Conservation (phyloP, 345 rosid genomes). For the Viola odorata region DNA sequence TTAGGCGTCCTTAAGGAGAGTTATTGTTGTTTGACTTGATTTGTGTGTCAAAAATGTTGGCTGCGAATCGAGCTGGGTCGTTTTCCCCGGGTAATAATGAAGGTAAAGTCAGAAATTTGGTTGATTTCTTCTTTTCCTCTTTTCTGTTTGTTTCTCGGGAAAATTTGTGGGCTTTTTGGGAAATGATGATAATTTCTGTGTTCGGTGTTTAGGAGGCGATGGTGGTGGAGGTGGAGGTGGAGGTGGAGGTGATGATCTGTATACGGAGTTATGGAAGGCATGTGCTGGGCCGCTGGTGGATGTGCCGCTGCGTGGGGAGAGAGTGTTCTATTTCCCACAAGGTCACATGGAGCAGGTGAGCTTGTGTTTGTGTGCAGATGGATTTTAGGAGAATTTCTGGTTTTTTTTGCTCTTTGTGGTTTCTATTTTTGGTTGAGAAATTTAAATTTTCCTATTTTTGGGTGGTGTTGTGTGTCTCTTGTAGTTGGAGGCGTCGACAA, state of each 20-base stretch:
- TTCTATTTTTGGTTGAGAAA: constrained; percentile 7
- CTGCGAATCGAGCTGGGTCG: constrained; percentile 48
- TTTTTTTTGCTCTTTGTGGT: constrained; percentile 11
- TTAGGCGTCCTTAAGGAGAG: neutral
- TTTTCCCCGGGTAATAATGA: constrained; percentile 28
- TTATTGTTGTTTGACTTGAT: constrained; percentile 12
- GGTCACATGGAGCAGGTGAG: constrained; percentile 95
- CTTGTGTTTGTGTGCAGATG: constrained; percentile 1
- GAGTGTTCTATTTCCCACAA: constrained; percentile 85
- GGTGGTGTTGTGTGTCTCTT: constrained; percentile 1
- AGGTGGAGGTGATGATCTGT: constrained; percentile 43
- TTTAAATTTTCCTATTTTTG: constrained; percentile 20
- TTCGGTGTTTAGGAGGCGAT: constrained; percentile 23
- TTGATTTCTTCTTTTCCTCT: neutral
- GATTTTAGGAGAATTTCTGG: neutral
- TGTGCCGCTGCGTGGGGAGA: constrained; percentile 56
- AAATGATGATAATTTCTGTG: constrained; percentile 11
- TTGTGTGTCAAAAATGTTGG: constrained; percentile 24
- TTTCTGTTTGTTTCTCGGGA: constrained; percentile 8
- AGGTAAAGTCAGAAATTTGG: constrained; percentile 21
- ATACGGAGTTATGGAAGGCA: constrained; percentile 74
- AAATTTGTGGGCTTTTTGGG: constrained; percentile 3
- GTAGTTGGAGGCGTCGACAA: constrained; percentile 90
- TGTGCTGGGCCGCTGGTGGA: constrained; percentile 88
- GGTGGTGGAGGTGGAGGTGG: too few species aligned